phyloP scores from a whole-genome alignment of 257 asterid genomes.

The Capsicum pubescens region DNA sequence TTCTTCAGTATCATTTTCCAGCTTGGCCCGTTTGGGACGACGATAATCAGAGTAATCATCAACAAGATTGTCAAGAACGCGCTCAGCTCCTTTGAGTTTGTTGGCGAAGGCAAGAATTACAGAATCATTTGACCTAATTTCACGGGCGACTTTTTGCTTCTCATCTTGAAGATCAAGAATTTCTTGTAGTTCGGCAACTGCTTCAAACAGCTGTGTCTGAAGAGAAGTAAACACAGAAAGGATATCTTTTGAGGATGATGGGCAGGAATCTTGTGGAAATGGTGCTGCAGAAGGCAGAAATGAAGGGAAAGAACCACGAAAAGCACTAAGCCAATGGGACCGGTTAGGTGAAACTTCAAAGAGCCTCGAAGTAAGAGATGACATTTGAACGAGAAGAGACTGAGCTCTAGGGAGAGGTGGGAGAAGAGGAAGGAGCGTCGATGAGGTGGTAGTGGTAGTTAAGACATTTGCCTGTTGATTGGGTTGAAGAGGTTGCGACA shows the following conservation, averaged over 20 bases:
- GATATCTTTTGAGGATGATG: slow-evolving; percentile 72
- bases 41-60: slow-evolving; percentile 88
- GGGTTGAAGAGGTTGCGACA: slow-evolving; percentile 49
- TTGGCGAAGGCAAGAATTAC: slow-evolving; percentile 69
- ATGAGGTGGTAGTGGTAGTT: slow-evolving; percentile 59
- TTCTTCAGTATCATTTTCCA: slow-evolving; percentile 42
- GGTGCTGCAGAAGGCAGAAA: slow-evolving; percentile 72
- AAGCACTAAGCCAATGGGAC: slow-evolving; percentile 81
- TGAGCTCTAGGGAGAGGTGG: slow-evolving; percentile 97
- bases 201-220: slow-evolving; percentile 86
- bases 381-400: slow-evolving; percentile 81
- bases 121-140: slow-evolving; percentile 69
- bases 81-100: slow-evolving; percentile 81
- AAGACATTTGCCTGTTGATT: slow-evolving; percentile 51
- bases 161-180: slow-evolving; percentile 94
- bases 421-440: slow-evolving; percentile 86
- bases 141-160: slow-evolving; percentile 69
- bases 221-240: slow-evolving; percentile 61
- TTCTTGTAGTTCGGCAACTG: slow-evolving; percentile 87
- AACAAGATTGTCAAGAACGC: slow-evolving; percentile 76
- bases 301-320: slow-evolving; percentile 80
- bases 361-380: slow-evolving; percentile 76
- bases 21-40: slow-evolving; percentile 67
- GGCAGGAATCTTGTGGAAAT: slow-evolving; percentile 51
- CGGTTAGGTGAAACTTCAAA: slow-evolving; percentile 88